Percentiles rank a stretch among this genome's conserved stretches.
phyloP scores from a whole-genome alignment of 768 basidiomycete species.

The Leccinellum albellum region DNA sequence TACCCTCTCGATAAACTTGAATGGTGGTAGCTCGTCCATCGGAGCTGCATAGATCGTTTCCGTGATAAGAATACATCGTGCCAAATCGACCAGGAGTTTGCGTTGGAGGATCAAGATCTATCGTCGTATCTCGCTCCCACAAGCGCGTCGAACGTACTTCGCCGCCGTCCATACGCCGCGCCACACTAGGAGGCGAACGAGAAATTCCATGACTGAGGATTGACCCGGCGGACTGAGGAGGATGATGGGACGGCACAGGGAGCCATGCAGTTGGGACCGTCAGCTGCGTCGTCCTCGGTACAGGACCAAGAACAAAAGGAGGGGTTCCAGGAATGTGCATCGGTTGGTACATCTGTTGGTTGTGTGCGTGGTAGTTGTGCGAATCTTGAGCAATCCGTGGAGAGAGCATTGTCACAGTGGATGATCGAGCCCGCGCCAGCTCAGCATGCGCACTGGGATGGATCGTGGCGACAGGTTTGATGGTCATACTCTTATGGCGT shows the following conservation, averaged over 20 bases:
- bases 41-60: slow-evolving; percentile 13
- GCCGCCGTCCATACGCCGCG: not conserved
- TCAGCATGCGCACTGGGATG: slow-evolving; percentile 20
- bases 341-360: slow-evolving; percentile 31
- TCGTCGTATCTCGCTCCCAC: slow-evolving; percentile 38
- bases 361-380: slow-evolving; percentile 30
- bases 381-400: slow-evolving; percentile 26
- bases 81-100: slow-evolving; percentile 48
- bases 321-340: slow-evolving; percentile 26
- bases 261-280: slow-evolving; percentile 15
- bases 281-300: slow-evolving; percentile 3
- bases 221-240: slow-evolving; percentile 12
- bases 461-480: slow-evolving; percentile 19
- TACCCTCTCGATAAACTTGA: slow-evolving; percentile 23
- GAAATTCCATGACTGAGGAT: slow-evolving; percentile 10
- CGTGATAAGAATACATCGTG: slow-evolving; percentile 28
- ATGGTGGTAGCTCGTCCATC: slow-evolving; percentile 9
- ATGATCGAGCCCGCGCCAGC: slow-evolving; percentile 25
- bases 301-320: slow-evolving; percentile 3
- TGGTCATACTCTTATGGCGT: slow-evolving; percentile 31
- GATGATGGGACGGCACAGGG: slow-evolving; percentile 8
- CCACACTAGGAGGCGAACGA: slow-evolving; percentile 12
- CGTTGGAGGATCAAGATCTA: slow-evolving; percentile 32
- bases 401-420: slow-evolving; percentile 26
- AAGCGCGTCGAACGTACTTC: slow-evolving; percentile 37